Evolutionary conservation across 2,329 filamentous ascomycete genomes (phyloP).

Genomic region (Penicillium janthinellum): DNA sequence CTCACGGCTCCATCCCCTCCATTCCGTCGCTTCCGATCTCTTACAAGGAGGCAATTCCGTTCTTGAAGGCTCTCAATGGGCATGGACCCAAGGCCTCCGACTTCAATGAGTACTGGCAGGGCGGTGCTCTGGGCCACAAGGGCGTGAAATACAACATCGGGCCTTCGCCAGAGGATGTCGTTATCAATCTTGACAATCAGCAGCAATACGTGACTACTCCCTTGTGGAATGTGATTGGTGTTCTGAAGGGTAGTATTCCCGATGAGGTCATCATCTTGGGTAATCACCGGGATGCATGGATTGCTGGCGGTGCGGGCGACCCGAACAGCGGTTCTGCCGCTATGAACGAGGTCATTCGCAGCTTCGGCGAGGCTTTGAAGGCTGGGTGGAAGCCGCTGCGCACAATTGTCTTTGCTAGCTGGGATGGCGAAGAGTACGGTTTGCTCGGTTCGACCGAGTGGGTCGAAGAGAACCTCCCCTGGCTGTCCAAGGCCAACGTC

Average conservation of each 20-base stretch:
- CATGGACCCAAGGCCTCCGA: constrained; percentile 77
- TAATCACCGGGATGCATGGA: constrained; percentile 92
- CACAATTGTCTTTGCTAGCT: constrained; percentile 88
- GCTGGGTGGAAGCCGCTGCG: constrained; percentile 81
- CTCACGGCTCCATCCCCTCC: constrained; percentile 69
- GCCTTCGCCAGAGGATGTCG: constrained; percentile 71
- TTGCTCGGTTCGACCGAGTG: constrained; percentile 86
- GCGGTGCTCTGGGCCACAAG: constrained; percentile 73
- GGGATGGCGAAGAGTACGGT: constrained; percentile 84
- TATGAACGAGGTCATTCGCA: constrained; percentile 75
- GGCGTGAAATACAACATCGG: constrained; percentile 84
- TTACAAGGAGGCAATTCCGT: constrained; percentile 79
- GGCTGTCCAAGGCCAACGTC: constrained; percentile 71
- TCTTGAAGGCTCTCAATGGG: constrained; percentile 88
- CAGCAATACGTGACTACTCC: constrained; percentile 81
- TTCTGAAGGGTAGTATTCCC: constrained; percentile 82
- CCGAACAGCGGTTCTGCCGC: constrained; percentile 81
- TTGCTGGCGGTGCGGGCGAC: constrained; percentile 79
- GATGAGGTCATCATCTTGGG: constrained; percentile 87
- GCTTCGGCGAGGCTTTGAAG: constrained; percentile 70
- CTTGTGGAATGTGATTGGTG: constrained; percentile 87
- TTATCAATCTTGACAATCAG: constrained; percentile 73
- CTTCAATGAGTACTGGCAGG: constrained; percentile 72
- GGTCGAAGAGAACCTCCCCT: constrained; percentile 86
- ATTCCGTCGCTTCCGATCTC: constrained; percentile 94